Base-by-base conservation (phyloP, 78 protist genomes). In the Tieghemostelium lacteum region DNA sequence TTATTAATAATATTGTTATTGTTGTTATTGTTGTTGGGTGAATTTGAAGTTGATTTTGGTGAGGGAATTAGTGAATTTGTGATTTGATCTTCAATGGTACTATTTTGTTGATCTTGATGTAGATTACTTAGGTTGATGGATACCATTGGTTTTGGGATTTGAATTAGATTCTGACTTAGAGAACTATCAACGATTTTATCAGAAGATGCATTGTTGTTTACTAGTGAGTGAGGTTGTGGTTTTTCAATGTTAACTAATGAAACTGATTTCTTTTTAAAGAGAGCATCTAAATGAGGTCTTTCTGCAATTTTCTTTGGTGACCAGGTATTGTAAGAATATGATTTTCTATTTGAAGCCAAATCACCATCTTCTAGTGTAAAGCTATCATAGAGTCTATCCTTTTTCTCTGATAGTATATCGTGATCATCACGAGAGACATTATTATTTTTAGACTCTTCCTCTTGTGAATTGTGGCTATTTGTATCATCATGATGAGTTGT, bases 321-420 rank as follows among this genome's bases (percentile, higher is more conserved):
- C 77, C 77, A 71, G 16, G 77, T 71, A 71, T 71, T 71, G 77
- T 40, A 71, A 50, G 77, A 71, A 50, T 45, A 71, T 52, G 45
- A 50, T 50, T 52, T 71, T 40, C 33, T 33, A 40, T 45, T 45
- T 31, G 29, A 29, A 17, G n/a, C 52, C 6, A 45, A 14, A 6
- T 50, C 63, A n/a, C 26, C 34, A 16, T 67, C 74, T n/a, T 64
- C 72, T 34, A 71, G 33, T 7, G 77, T 71, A 57, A 71, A 71
- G n/a, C 77, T 71, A 50, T 63, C 50, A 52, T 31, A 71, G 29
- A 71, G 20, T 20, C 33, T 19, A 52, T 71, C 77, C 10, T 71
- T 60, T 71, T 45, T 6, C n/a, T n/a, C n/a, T n/a, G n/a, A n/a
- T n/a, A n/a, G n/a, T n/a, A n/a, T n/a, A n/a, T n/a, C n/a, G 10